phyloP scores from a whole-genome alignment of 1,284 basidiomycete genomes.

The Leccinum brunneo-olivaceum region DNA sequence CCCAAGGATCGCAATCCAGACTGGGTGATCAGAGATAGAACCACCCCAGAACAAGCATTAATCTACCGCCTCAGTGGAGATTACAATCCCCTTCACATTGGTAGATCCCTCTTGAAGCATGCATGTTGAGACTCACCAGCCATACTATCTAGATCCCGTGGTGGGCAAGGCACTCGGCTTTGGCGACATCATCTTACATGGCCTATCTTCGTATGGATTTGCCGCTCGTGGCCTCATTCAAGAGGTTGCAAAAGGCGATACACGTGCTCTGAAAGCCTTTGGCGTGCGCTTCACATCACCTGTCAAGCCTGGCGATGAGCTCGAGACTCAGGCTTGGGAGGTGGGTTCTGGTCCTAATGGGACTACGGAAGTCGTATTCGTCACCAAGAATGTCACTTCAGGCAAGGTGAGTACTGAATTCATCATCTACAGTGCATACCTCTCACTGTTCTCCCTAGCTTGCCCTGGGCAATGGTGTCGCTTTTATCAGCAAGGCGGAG shows the following conservation, averaged over 20 bases:
- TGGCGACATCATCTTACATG: slow-evolving; percentile 72
- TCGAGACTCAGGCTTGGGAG: slow-evolving; percentile 77
- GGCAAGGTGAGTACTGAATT: slow-evolving; percentile 50
- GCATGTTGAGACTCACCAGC: background rate
- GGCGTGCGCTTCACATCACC: slow-evolving; percentile 74
- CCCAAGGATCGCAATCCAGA: slow-evolving; percentile 66
- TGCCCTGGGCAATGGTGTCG: slow-evolving; percentile 50
- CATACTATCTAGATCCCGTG: slow-evolving; percentile 48
- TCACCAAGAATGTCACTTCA: slow-evolving; percentile 59
- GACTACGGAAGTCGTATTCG: slow-evolving; percentile 64
- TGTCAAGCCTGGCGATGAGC: slow-evolving; percentile 70
- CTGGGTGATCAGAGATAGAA: slow-evolving; percentile 63
- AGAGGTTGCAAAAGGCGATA: slow-evolving; percentile 52
- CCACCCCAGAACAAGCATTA: slow-evolving; percentile 68
- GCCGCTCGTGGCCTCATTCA: slow-evolving; percentile 67
- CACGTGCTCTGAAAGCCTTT: slow-evolving; percentile 56
- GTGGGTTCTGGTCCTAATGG: slow-evolving; percentile 60
- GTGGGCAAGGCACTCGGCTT: slow-evolving; percentile 70
- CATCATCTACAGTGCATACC: background rate
- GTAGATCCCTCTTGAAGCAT: slow-evolving; percentile 32
- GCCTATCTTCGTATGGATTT: slow-evolving; percentile 74
- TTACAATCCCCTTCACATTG: slow-evolving; percentile 82
- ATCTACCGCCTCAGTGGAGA: slow-evolving; percentile 78
- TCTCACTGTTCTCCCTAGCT: slow-evolving; percentile 30
- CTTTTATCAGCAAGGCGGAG: slow-evolving; percentile 49